These are phyloP conservation scores for Exophiala viscosa DNA, from an alignment of 2,329 filamentous ascomycete species.

Conservation along the genomic window DNA sequence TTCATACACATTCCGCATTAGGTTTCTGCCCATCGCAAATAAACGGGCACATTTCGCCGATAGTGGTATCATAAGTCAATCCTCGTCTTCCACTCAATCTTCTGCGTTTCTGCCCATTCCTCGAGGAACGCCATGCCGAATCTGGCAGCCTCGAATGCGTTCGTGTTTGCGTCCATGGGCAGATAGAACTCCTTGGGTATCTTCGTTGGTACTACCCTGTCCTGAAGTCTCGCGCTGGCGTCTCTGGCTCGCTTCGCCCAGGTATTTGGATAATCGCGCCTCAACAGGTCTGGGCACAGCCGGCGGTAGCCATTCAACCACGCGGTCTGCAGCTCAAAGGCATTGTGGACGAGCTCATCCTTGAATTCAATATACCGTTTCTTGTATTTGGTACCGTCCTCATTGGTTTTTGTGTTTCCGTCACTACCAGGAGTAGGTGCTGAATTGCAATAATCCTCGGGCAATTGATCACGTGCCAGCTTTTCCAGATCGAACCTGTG, in stretches of 20 bases:
- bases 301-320: slow-evolving; percentile 43
- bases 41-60: too few relatives aligned
- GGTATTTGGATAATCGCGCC: slow-evolving; percentile 41
- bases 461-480: slow-evolving; percentile 39
- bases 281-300: slow-evolving; percentile 40
- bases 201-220: slow-evolving; percentile 26
- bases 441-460: slow-evolving; percentile 36
- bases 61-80: slow-evolving; percentile 35
- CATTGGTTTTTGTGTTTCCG: slow-evolving; percentile 33
- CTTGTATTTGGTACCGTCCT: slow-evolving; percentile 35
- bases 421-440: slow-evolving; percentile 45
- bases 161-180: slow-evolving; percentile 42
- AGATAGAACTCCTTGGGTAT: slow-evolving; percentile 38
- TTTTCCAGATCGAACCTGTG: slow-evolving; percentile 44
- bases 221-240: slow-evolving; percentile 36
- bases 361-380: slow-evolving; percentile 40
- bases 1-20: too few relatives aligned
- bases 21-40: too few relatives aligned
- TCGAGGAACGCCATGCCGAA: slow-evolving; percentile 44
- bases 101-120: slow-evolving; percentile 47
- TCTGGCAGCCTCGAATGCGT: slow-evolving; percentile 43
- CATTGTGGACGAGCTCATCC: slow-evolving; percentile 39
- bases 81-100: slow-evolving; percentile 42
- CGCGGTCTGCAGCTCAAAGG: slow-evolving; percentile 40
- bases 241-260: slow-evolving; percentile 42